Base-by-base conservation (phyloP, 2,329 filamentous ascomycete genomes). In the Fusarium aywerte region DNA sequence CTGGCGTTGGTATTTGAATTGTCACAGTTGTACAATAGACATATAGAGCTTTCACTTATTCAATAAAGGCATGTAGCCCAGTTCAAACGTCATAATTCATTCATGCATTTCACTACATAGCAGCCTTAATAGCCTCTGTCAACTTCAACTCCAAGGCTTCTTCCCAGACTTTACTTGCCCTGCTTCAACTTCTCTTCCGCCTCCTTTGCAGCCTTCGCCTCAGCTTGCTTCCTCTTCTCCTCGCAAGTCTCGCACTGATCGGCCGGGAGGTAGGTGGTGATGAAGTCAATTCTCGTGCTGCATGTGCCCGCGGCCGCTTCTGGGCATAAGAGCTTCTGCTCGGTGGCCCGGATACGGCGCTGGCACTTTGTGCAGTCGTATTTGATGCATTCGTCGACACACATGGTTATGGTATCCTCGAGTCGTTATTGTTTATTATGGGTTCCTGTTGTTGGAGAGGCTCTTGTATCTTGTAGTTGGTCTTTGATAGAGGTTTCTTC, bases 291-390 rank as follows among this genome's bases (percentile, higher is more conserved):
- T 12, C 7, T 25, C 11, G 29, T 38, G 25, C 50, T 55, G 52
- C 67, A 70, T 20, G 32, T 39, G 7, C 52, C 52, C 9, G 27
- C 33, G 13, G 13, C 50, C 9, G 29, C 43, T 6, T 27, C 43
- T 5, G 27, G 15, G 40, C 68, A 70, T 9, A 42, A 23, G 7
- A 33, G 23, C 20, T 43, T 52, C 36, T 50, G 49, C 47, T 68
- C 53, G 20, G 47, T 47, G 20, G 47, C 45, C 13, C 35, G 16
- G 25, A 68, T 45, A 50, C 50, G 55, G 40, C 60, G 47, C 20
- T 68, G 65, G 18, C 65, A 68, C 33, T 54, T 44, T 27, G 47
- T 51, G 31, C 65, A 68, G 51, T 68, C 65, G 45, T 57, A 68
- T 29, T 58, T 68, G 13, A 40, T 63, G n/a, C 35, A 53, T 12